Evolutionary conservation across 371 early-diverging fungal genomes (phyloP).

Genomic region (Smittium culicis): DNA sequence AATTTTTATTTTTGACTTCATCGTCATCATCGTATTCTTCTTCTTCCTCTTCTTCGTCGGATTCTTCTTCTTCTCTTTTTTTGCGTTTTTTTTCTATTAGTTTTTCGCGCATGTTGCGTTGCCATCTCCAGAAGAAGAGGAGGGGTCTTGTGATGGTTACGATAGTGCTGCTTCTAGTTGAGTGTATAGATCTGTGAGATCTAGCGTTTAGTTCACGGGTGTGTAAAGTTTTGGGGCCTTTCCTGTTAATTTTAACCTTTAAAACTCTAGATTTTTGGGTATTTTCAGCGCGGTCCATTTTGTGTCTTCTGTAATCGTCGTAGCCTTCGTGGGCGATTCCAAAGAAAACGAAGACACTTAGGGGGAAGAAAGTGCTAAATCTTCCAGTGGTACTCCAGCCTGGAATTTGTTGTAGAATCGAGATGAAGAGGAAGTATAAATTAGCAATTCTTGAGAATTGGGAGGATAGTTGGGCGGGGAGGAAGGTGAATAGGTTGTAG

Average conservation of each 20-base stretch:
- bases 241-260: slow-evolving; percentile 28
- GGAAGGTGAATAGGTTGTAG: slow-evolving; percentile 79
- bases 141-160: neutral
- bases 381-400: slow-evolving; percentile 44
- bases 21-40: slow-evolving; percentile 16
- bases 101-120: slow-evolving; percentile 5
- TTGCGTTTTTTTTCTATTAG: slow-evolving; percentile 31
- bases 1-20: neutral
- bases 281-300: slow-evolving; percentile 33
- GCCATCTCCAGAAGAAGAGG: slow-evolving; percentile 14
- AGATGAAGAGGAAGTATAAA: slow-evolving; percentile 75
- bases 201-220: slow-evolving; percentile 26
- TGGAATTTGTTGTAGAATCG: slow-evolving; percentile 69
- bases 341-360: slow-evolving; percentile 60
- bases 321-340: slow-evolving; percentile 87
- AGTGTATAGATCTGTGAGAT: slow-evolving; percentile 25
- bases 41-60: slow-evolving; percentile 30
- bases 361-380: slow-evolving; percentile 55
- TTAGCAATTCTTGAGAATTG: slow-evolving; percentile 89
- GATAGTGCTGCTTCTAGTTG: slow-evolving; percentile 9
- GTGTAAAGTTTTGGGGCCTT: slow-evolving; percentile 22
- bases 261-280: slow-evolving; percentile 29
- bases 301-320: slow-evolving; percentile 84
- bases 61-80: slow-evolving; percentile 32
- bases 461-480: slow-evolving; percentile 82